Base-by-base conservation (phyloP, 352 stramenopile species). In the Globisporangium iwayamae region DNA sequence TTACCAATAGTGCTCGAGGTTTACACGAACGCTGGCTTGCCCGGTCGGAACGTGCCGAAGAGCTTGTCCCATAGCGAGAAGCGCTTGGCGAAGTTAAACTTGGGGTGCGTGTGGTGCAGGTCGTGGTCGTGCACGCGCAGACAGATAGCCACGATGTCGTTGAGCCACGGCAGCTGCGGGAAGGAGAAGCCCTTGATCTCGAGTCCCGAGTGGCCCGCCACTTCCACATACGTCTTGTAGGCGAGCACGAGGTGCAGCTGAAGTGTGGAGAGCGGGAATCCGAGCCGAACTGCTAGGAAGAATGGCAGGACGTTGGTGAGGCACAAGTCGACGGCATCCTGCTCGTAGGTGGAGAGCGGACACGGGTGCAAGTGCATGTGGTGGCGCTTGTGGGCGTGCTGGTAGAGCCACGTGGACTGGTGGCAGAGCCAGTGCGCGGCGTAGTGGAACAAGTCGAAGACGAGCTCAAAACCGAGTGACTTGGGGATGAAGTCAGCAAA, bases 191-290 rank as follows among this genome's bases (percentile, higher is more conserved):
- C 87, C 57, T 93, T 93, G 64, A 92, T 73, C 38, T 95, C 81
- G 25, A 96, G 69, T 0, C 89, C 89, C 7, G 67, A 92, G 69
- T 96, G 87, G 16, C 89, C 87, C 1, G 89, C 89, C 32, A 94
- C 78, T 63, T 96, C 89, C 36, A 96, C 85, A 73, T 95, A 96
- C 54, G 86, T 86, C 71, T 95, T 96, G 81, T 96, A 96, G 18
- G 85, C 82, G 67, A 94, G 85, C 18, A 96, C 62, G 45, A 96
- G 56, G 10, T 93, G 75, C 9, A 93, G 59, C 54, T 95, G 83
- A n/a, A 81, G 47, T 22, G 56, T 36, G 2, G 84, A 83, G 54
- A 94, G 74, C 7, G 70, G 47, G 14, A 79, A 73, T 10, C 70
- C 74, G 38, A 92, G 22, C 10, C 56, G 64, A n/a, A 68, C 72